These are phyloP conservation scores for Alternaria solani DNA, from an alignment of 2,329 filamentous ascomycete species.

Conservation along the genomic window DNA sequence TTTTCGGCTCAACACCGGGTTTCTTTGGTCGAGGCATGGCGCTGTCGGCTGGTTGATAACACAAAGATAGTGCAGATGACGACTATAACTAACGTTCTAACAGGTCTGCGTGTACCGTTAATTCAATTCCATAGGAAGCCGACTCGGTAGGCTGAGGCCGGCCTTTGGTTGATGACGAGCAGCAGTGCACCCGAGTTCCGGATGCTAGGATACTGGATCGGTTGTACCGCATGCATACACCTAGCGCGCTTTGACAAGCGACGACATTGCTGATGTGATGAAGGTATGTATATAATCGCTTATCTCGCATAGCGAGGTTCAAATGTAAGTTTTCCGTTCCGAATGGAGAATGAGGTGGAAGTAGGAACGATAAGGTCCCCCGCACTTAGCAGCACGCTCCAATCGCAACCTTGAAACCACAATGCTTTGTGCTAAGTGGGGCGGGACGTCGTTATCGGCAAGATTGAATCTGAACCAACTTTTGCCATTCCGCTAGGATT, in stretches of 20 bases:
- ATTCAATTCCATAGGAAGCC: conserved; percentile 6
- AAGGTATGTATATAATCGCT: conserved; percentile 1
- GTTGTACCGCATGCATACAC: conserved; percentile 7
- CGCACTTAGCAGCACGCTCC: conserved; percentile 18
- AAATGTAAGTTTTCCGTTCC: neutral
- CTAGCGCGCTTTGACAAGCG: conserved; percentile 19
- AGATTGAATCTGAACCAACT: neutral
- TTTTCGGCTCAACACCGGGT: conserved; percentile 70
- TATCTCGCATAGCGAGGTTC: conserved; percentile 3
- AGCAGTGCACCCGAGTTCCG: conserved; percentile 14
- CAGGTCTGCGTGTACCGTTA: neutral
- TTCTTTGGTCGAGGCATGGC: conserved; percentile 72
- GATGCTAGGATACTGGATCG: conserved; percentile 11
- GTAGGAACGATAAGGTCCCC: conserved; percentile 20
- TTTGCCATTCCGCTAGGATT: neutral
- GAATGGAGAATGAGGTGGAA: conserved; percentile 3
- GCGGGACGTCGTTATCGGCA: conserved; percentile 6
- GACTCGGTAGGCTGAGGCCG: conserved; percentile 12
- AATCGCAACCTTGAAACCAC: conserved; percentile 13
- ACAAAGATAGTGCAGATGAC: neutral
- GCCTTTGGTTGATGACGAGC: conserved; percentile 1
- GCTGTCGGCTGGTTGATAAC: neutral
- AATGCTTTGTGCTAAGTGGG: conserved; percentile 9
- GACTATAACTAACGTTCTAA: conserved; percentile 3
- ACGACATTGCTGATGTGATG: conserved; percentile 8